These are phyloP conservation scores for Saururus chinensis DNA, from an alignment of 164 flowering plant species.

Conservation along the genomic window DNA sequence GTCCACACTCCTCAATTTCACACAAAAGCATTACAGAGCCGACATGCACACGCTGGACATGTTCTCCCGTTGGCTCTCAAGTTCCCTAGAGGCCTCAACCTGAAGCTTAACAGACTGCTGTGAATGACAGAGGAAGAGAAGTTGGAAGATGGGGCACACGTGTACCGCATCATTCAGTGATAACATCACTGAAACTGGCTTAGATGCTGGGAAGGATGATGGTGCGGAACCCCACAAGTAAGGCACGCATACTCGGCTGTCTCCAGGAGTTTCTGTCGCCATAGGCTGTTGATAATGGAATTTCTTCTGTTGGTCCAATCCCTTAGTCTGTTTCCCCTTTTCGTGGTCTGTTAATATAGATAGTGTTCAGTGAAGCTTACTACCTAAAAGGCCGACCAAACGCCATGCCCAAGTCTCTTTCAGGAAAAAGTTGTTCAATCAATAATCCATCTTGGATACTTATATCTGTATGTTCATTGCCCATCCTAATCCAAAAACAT, in stretches of 20 bases:
- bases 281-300: background rate
- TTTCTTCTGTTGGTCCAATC: too few relatives aligned
- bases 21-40: slow-evolving; percentile 81
- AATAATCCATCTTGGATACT: background rate
- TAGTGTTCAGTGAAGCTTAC: background rate
- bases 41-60: slow-evolving; percentile 60
- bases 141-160: background rate
- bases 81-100: background rate
- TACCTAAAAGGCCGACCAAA: background rate
- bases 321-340: background rate
- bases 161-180: background rate
- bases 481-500: background rate
- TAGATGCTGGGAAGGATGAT: too few relatives aligned
- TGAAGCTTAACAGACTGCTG: too few relatives aligned
- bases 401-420: background rate
- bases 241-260: too few relatives aligned
- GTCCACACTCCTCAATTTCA: slow-evolving; percentile 56
- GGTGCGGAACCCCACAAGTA: too few relatives aligned
- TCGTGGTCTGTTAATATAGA: background rate
- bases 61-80: slow-evolving; percentile 53
- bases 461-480: background rate
- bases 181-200: too few relatives aligned
- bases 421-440: background rate
- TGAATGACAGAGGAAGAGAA: too few relatives aligned
- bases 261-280: background rate